Percentiles rank a stretch among this genome's conserved stretches.
phyloP scores from a whole-genome alignment of 345 rosid genomes.

The Lenwebbia sp. region DNA sequence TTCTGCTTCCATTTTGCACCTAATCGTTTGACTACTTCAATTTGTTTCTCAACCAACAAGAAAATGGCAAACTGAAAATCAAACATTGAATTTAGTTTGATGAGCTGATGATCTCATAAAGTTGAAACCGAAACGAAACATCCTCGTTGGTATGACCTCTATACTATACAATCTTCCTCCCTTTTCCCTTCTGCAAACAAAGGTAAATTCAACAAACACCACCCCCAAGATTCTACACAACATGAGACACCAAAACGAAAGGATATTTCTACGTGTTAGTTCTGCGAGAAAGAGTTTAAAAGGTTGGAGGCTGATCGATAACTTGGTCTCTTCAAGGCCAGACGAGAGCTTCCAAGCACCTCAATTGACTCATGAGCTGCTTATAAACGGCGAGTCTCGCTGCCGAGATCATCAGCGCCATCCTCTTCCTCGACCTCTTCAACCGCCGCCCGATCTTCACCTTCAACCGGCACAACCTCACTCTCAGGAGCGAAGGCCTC shows the following conservation, averaged over 20 bases:
- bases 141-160: background rate
- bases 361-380: background rate
- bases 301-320: background rate
- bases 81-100: background rate
- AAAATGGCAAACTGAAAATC: background rate
- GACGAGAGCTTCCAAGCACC: background rate
- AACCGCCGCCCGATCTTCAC: constrained; percentile 10
- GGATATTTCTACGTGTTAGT: background rate
- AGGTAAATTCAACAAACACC: background rate
- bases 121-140: background rate
- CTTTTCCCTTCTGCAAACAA: background rate
- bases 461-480: background rate
- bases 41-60: background rate
- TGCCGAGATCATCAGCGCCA: background rate
- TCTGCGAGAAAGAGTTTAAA: background rate
- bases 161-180: background rate
- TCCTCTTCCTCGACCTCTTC: constrained; percentile 4
- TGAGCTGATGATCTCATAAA: background rate
- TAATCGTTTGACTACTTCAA: background rate
- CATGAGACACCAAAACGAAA: background rate
- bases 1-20: background rate
- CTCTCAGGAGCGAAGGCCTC: background rate
- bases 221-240: background rate
- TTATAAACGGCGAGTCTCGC: background rate
- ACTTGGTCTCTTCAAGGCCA: background rate